Percentiles rank a stretch among this genome's conserved stretches.
Evolutionary conservation across 441 rosid genomes (phyloP).

Genomic region (Cnidoscolus chayamansa): DNA sequence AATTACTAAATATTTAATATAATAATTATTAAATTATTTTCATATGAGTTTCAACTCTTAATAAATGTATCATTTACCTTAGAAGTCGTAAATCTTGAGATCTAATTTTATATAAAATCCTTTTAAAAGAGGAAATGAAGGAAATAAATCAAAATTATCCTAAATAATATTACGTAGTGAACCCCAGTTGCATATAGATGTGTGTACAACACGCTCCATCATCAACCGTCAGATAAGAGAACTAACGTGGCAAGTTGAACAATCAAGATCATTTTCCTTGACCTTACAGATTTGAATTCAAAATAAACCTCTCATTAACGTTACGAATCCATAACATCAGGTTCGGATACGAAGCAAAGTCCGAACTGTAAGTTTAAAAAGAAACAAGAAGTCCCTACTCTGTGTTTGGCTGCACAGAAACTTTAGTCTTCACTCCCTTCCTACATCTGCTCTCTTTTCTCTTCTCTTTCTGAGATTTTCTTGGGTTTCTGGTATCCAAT

Average conservation of each 20-base stretch:
- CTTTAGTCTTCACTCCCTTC: not conserved
- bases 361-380: conserved; percentile 7
- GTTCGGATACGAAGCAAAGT: conserved; percentile 26
- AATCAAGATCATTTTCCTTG: conserved; percentile 17
- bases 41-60: too few relatives aligned
- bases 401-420: not conserved
- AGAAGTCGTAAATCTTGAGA: too few relatives aligned
- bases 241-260: conserved; percentile 18
- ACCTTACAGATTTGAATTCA: conserved; percentile 47
- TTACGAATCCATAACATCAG: conserved; percentile 27
- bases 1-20: too few relatives aligned
- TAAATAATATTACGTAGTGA: not conserved
- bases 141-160: too few relatives aligned
- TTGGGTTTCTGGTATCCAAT: not conserved
- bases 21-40: too few relatives aligned
- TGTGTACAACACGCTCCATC: not conserved
- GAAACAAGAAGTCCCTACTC: not conserved
- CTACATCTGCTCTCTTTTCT: not conserved
- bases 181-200: not conserved
- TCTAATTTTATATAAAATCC: too few relatives aligned
- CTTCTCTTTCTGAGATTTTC: conserved; percentile 17
- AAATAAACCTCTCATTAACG: conserved; percentile 35
- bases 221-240: conserved; percentile 11
- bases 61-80: too few relatives aligned
- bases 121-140: too few relatives aligned